Conservation (phyloP, 2,329 filamentous ascomycete genomes). For the Hypocreales sp. region DNA sequence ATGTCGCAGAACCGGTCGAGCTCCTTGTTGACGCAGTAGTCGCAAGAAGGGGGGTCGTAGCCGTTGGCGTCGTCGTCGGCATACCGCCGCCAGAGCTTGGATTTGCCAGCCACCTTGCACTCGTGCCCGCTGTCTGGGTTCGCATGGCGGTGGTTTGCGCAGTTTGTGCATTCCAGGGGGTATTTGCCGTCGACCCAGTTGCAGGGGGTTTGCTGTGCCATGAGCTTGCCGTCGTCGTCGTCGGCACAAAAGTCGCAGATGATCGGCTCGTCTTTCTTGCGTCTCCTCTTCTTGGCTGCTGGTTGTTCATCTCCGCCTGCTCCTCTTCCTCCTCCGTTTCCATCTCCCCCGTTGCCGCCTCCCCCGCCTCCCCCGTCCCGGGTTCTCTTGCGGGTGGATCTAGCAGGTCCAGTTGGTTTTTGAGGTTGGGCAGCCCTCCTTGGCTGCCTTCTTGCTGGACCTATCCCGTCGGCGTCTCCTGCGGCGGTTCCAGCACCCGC, state of each 20-base stretch:
- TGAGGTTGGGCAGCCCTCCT: too few species aligned
- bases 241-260: constrained; percentile 6
- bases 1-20: constrained; percentile 7
- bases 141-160: constrained; percentile 8
- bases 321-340: too few species aligned
- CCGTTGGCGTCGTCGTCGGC: constrained; percentile 4
- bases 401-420: too few species aligned
- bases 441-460: constrained; percentile 1
- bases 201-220: constrained; percentile 4
- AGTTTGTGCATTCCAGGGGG: constrained; percentile 11
- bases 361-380: background rate
- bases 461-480: too few species aligned
- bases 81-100: constrained; percentile 5
- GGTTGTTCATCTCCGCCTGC: too few species aligned
- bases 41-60: constrained; percentile 5
- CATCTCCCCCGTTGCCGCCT: background rate
- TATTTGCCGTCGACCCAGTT: constrained; percentile 4
- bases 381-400: too few species aligned
- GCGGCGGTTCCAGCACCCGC: too few species aligned
- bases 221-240: constrained; percentile 2
- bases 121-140: constrained; percentile 1
- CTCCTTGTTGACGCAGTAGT: constrained; percentile 3
- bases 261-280: background rate
- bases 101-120: constrained; percentile 4
- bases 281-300: too few species aligned